phyloP scores from a whole-genome alignment of 2,329 filamentous ascomycete species.

The Cordyceps militaris region DNA sequence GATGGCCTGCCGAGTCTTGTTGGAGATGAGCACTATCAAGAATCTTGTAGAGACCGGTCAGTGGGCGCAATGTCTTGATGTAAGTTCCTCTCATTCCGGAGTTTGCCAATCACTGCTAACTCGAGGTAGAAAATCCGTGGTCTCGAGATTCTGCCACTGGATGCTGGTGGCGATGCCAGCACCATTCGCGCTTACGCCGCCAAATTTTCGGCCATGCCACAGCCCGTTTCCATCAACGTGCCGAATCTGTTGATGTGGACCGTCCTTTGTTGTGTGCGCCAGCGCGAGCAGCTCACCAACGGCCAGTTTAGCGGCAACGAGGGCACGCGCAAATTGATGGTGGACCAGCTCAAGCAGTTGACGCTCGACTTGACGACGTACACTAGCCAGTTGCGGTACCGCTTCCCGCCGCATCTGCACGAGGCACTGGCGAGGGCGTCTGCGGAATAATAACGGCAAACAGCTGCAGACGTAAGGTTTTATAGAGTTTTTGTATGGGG shows the following conservation, averaged over 20 bases:
- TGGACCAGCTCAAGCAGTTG: conserved; percentile 67
- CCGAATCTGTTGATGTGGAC: conserved; percentile 93
- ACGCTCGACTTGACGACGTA: conserved; percentile 90
- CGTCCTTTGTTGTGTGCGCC: conserved; percentile 74
- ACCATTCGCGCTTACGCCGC: conserved; percentile 73
- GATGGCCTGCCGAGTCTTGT: conserved; percentile 47
- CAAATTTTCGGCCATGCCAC: conserved; percentile 70
- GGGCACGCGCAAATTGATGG: conserved; percentile 55
- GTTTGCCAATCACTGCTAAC: conserved; percentile 16
- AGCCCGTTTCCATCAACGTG: conserved; percentile 80
- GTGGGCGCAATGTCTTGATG: conserved; percentile 53
- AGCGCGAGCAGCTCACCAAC: conserved; percentile 63
- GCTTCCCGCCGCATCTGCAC: conserved; percentile 79
- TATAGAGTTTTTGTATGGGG: conserved; percentile 1
- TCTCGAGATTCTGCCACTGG: conserved; percentile 73
- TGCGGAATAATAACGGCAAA: conserved; percentile 44
- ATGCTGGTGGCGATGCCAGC: conserved; percentile 65
- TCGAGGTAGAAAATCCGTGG: conserved; percentile 57
- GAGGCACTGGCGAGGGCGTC: conserved; percentile 80
- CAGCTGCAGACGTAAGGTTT: background rate
- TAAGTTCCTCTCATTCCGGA: conserved; percentile 29
- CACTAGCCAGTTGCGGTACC: conserved; percentile 85
- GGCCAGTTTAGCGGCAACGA: conserved; percentile 70
- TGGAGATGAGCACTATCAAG: conserved; percentile 58
- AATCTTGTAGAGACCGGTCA: conserved; percentile 44